Conservation (phyloP, 441 rosid genomes). For the Brassica balearica region DNA sequence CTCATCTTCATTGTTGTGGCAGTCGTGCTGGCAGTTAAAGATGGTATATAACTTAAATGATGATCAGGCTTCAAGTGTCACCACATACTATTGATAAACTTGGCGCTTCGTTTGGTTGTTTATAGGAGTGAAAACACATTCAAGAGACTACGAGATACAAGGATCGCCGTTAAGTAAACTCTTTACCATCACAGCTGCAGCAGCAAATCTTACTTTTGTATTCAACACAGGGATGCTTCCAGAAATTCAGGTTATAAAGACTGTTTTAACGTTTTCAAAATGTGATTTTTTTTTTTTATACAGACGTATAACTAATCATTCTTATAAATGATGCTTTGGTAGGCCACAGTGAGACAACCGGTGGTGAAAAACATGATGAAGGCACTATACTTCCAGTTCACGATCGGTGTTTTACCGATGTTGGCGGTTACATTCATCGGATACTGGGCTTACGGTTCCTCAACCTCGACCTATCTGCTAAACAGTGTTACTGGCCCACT, state of each 20-base stretch:
- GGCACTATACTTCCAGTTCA: constrained; percentile 27
- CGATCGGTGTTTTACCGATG: constrained; percentile 1
- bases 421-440: constrained; percentile 21
- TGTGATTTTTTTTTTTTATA: background rate
- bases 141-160: constrained; percentile 29
- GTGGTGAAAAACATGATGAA: constrained; percentile 29
- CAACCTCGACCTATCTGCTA: constrained; percentile 23
- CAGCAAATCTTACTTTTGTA: constrained; percentile 16
- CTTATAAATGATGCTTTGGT: background rate
- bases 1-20: constrained; percentile 68
- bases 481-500: constrained; percentile 63
- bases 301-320: background rate
- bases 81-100: background rate
- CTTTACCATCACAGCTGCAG: constrained; percentile 9
- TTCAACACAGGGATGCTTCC: constrained; percentile 31
- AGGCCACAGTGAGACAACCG: constrained; percentile 19
- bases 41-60: constrained; percentile 51
- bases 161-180: constrained; percentile 22
- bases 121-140: constrained; percentile 19
- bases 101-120: background rate
- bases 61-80: constrained; percentile 16
- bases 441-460: constrained; percentile 31
- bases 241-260: constrained; percentile 14
- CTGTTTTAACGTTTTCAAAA: constrained; percentile 7
- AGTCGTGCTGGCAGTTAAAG: constrained; percentile 59